Conservation (phyloP, 108 stramenopile genomes). For the Conticribra guillardii region DNA sequence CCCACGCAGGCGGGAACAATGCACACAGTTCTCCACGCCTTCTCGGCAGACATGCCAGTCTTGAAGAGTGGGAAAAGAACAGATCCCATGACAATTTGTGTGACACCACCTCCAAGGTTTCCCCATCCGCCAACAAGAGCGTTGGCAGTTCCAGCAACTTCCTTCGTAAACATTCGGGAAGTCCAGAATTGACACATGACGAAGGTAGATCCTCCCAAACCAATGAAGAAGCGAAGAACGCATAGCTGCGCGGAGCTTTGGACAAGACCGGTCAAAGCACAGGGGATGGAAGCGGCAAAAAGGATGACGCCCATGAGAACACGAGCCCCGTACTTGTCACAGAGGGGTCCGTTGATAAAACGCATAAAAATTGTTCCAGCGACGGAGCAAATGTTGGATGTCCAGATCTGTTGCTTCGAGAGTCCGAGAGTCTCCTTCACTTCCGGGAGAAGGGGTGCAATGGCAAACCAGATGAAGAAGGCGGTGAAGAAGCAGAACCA, state of each 20-base stretch:
- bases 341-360: conserved; percentile 78
- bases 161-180: conserved; percentile 79
- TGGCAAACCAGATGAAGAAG: conserved; percentile 89
- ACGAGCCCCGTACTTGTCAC: conserved; percentile 81
- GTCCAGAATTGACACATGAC: conserved; percentile 91
- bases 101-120: conserved; percentile 86
- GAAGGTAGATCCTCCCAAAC: conserved; percentile 81
- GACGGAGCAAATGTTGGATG: conserved; percentile 71
- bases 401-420: conserved; percentile 73
- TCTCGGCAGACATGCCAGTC: conserved; percentile 55
- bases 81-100: conserved; percentile 74
- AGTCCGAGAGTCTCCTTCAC: conserved; percentile 64
- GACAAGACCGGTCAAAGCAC: conserved; percentile 70
- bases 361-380: conserved; percentile 76
- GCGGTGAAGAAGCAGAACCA: conserved; percentile 85
- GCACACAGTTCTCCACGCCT: conserved; percentile 78
- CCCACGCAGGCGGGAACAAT: conserved; percentile 79
- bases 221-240: conserved; percentile 81
- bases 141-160: conserved; percentile 88
- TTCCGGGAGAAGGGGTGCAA: conserved; percentile 81
- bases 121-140: conserved; percentile 79
- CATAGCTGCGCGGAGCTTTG: conserved; percentile 57
- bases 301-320: conserved; percentile 68
- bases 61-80: conserved; percentile 74
- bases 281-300: conserved; percentile 65